phyloP scores from a whole-genome alignment of 352 stramenopile genomes.

The Globisporangium camurandrum region DNA sequence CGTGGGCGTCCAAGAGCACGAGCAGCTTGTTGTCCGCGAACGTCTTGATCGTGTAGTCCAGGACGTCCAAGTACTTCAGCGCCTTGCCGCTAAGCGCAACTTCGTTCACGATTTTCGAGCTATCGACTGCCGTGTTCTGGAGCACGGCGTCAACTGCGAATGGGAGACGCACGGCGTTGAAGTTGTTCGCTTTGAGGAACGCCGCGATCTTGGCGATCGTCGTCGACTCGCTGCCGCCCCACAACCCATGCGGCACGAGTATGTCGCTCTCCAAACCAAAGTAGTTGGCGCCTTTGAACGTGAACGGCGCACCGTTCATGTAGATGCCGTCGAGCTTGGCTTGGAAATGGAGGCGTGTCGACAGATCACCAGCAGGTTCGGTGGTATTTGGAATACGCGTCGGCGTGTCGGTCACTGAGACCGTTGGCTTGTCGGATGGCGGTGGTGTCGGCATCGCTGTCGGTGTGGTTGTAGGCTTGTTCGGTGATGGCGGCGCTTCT shows the following conservation, averaged over 20 bases:
- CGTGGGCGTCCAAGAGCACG: constrained; percentile 40
- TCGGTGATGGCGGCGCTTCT: too few species aligned
- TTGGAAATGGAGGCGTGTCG: neutral
- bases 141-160: constrained; percentile 39
- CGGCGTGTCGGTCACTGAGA: too few species aligned
- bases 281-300: constrained; percentile 47
- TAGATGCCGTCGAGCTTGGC: constrained; percentile 18
- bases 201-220: constrained; percentile 3
- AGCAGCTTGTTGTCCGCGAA: constrained; percentile 25
- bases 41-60: constrained; percentile 36
- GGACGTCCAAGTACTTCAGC: constrained; percentile 40
- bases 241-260: constrained; percentile 47
- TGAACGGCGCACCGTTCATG: constrained; percentile 27
- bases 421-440: too few species aligned
- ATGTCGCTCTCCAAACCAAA: constrained; percentile 66
- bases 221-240: constrained; percentile 15
- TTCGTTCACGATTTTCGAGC: constrained; percentile 41
- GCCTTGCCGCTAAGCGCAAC: constrained; percentile 14
- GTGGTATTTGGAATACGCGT: too few species aligned
- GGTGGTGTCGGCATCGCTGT: too few species aligned
- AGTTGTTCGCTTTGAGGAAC: constrained; percentile 7
- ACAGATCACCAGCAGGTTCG: too few species aligned
- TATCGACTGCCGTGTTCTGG: constrained; percentile 26
- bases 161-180: constrained; percentile 20
- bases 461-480: too few species aligned